Percentiles rank a stretch among this genome's conserved stretches.
phyloP scores from a whole-genome alignment of 176 grass and related monocot species.

The barley (Hordeum vulgare) region MorexV3_pseudomolecules_assembly NC_058519.1:539929293-539929792 shows the following conservation, averaged over 20 bases:
- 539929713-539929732: not conserved
- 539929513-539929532: not conserved
- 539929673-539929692: not conserved
- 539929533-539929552: not conserved
- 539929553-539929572: not conserved
- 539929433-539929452: constrained; percentile 71
- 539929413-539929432: constrained; percentile 93
- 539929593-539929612: not conserved
- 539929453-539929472: constrained; percentile 86
- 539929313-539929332: not conserved
- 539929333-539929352: constrained; percentile 40
- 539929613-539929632: not conserved
- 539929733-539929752: not conserved
- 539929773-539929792: not conserved
- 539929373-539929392: constrained; percentile 68
- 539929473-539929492: constrained; percentile 53
- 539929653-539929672: not conserved
- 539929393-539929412: constrained; percentile 96
- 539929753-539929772: not conserved
- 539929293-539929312: not conserved
- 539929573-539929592: not conserved
- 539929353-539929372: constrained; percentile 86
- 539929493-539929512: constrained; percentile 20
- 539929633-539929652: not conserved
- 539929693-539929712: not conserved